phyloP scores from a whole-genome alignment of 2,329 filamentous ascomycete species.

The Talaromyces sp. region DNA sequence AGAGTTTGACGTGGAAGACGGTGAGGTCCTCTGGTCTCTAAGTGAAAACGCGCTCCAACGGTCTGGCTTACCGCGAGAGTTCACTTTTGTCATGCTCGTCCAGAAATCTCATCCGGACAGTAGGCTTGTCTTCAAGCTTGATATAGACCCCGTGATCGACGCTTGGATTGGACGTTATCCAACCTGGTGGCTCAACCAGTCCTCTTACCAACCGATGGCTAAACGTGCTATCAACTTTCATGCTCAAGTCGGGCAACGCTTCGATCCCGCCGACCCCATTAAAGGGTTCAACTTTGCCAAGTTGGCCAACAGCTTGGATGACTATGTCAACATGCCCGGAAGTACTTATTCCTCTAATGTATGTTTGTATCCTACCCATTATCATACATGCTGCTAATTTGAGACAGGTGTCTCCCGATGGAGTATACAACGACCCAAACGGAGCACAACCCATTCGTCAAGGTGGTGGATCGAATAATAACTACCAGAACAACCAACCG shows the following conservation, averaged over 20 bases:
- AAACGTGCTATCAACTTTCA: constrained; percentile 35
- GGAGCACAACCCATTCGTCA: constrained; percentile 2
- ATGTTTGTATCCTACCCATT: constrained; percentile 1
- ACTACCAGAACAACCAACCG: background rate
- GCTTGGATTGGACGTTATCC: constrained; percentile 38
- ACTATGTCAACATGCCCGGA: constrained; percentile 42
- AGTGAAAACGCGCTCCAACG: constrained; percentile 45
- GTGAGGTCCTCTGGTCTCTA: constrained; percentile 45
- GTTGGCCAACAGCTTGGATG: constrained; percentile 35
- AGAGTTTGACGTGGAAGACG: constrained; percentile 37
- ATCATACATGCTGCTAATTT: background rate
- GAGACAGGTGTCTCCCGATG: constrained; percentile 14
- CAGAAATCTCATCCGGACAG: constrained; percentile 39
- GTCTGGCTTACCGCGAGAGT: constrained; percentile 46
- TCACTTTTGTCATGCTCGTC: constrained; percentile 47
- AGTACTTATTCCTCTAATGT: constrained; percentile 30
- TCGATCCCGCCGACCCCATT: constrained; percentile 28
- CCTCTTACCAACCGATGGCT: constrained; percentile 33
- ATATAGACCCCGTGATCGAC: constrained; percentile 39
- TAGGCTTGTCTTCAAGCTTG: constrained; percentile 33
- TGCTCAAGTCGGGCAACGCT: constrained; percentile 39
- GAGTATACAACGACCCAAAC: constrained; percentile 11
- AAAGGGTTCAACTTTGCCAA: constrained; percentile 43
- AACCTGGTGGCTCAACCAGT: constrained; percentile 26
- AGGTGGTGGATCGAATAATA: background rate